Percentiles rank a stretch among this genome's conserved stretches.
These are phyloP conservation scores for Phytophthora uliginosa DNA, from an alignment of 352 stramenopile species.

Conservation along the genomic window DNA sequence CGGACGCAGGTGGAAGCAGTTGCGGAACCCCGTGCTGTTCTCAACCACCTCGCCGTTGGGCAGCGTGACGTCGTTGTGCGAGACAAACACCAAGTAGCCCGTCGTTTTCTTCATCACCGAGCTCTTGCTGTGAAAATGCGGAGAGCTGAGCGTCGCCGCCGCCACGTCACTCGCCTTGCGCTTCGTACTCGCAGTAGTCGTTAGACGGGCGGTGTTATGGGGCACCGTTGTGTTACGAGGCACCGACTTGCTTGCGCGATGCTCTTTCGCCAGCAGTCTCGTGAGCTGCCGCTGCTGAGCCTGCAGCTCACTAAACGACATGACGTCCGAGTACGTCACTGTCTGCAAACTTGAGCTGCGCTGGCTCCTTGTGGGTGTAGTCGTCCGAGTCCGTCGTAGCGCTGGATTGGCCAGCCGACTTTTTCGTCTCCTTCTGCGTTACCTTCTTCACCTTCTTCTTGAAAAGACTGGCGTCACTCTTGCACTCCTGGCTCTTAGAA, in stretches of 20 bases:
- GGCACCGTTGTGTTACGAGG: constrained; percentile 18
- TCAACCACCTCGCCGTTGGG: constrained; percentile 84
- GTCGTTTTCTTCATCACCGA: constrained; percentile 36
- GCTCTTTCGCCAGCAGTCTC: constrained; percentile 34
- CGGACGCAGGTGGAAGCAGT: constrained; percentile 97
- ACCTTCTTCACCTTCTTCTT: constrained; percentile 12
- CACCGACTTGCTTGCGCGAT: constrained; percentile 23
- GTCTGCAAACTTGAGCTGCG: constrained; percentile 20
- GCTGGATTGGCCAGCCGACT: not conserved
- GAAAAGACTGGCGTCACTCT: constrained; percentile 4
- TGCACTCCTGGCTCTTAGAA: constrained; percentile 8
- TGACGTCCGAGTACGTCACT: constrained; percentile 41
- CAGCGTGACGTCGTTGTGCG: constrained; percentile 80
- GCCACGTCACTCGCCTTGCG: constrained; percentile 25
- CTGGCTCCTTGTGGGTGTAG: constrained; percentile 19
- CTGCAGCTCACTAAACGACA: constrained; percentile 74
- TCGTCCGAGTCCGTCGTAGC: constrained; percentile 17
- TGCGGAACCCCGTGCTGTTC: constrained; percentile 96
- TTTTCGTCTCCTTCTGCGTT: constrained; percentile 15
- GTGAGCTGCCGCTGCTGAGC: constrained; percentile 66
- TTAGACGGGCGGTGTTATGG: constrained; percentile 12
- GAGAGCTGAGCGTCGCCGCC: constrained; percentile 1
- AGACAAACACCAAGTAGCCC: constrained; percentile 75
- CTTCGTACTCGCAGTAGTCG: constrained; percentile 27
- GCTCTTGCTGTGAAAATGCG: constrained; percentile 2